A percentile compares a stretch with the other conserved stretches of the same genome.
Conservation (phyloP, 768 basidiomycete species). For the Trametes maxima region DNA sequence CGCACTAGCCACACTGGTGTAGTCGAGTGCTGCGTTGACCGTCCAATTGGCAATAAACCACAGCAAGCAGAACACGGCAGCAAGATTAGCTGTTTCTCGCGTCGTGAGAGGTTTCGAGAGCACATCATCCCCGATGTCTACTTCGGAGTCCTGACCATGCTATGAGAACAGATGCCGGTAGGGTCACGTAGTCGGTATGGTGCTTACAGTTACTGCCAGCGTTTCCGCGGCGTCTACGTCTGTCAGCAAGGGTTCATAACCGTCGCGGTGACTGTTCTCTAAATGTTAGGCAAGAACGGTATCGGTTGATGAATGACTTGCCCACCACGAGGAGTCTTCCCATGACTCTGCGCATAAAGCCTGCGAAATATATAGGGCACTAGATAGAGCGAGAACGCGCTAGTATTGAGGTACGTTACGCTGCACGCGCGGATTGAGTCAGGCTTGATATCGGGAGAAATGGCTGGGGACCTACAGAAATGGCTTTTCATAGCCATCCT, state of each 20-base stretch:
- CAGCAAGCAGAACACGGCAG: conserved; percentile 78
- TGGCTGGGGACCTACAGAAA: conserved; percentile 64
- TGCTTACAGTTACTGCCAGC: conserved; percentile 20
- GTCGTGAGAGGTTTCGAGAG: conserved; percentile 50
- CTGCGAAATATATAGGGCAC: conserved; percentile 55
- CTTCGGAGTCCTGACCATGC: conserved; percentile 16
- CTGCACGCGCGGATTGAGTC: conserved; percentile 39
- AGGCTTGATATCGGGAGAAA: neutral
- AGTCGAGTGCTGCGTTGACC: conserved; percentile 79
- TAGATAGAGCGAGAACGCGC: conserved; percentile 84
- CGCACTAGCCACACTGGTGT: conserved; percentile 92
- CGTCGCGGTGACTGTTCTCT: conserved; percentile 21
- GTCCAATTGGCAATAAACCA: conserved; percentile 98
- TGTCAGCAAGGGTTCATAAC: conserved; percentile 34
- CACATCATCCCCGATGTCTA: conserved; percentile 9
- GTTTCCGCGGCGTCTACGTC: conserved; percentile 26
- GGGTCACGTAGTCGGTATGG: neutral
- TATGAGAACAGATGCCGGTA: neutral
- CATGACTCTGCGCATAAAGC: conserved; percentile 23
- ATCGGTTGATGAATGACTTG: conserved; percentile 12
- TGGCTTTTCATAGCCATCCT: conserved; percentile 83
- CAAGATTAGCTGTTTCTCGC: conserved; percentile 76
- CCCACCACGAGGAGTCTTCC: conserved; percentile 14
- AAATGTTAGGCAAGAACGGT: neutral
- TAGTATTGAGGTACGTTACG: conserved; percentile 90